Base-by-base conservation (phyloP, 768 basidiomycete species). In the Baorangia bicolor region DNA sequence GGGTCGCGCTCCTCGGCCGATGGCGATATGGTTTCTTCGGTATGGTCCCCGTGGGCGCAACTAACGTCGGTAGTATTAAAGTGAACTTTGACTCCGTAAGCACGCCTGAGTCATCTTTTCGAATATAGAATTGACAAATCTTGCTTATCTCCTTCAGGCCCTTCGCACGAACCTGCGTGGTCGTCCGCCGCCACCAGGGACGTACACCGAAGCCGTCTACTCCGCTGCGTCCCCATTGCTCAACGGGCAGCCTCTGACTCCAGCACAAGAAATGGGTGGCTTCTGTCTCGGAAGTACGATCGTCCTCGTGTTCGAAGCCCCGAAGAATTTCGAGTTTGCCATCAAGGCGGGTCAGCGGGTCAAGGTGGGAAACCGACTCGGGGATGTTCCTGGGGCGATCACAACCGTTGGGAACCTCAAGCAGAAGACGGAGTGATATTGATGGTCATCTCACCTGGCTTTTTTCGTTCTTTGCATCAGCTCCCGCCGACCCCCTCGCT, bases 41-140 rank as follows among this genome's bases (percentile, higher is more conserved):
- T 27, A 98, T 98, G 94, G 86, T 97, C 0, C 97, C 97, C 11
- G 96, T 99, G 28, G 97, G 97, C 3, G 97, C 97, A 2, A 98
- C 96, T 12, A 98, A 99, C 70, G 97, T 98, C 49, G 97, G 97
- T 5, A 90, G 88, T 59, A 98, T 99, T 74, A 88, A 88, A 61
- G 81, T 99, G 68, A 95, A 97, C 70, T 99, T 99, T 71, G 97
- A 99, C 71, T 79, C 88, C 68, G 90, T 88, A 42, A 49, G 70
- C 40, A 28, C 53, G 13, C n/a, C 23, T 25, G 18, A 12, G 53
- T 28, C 42, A 43, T 40, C 10, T 20, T 46, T 14, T n/a, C 13
- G 2, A 13, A 21, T 5, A 2, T 33, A 54, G 41, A 53, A 37
- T 40, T 51, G 39, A 59, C 23, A 18, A 4, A 39, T 27, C 33